Evolutionary conservation across 148 eudicot species (phyloP).

Genomic region (Salicornia ramosissima): DNA sequence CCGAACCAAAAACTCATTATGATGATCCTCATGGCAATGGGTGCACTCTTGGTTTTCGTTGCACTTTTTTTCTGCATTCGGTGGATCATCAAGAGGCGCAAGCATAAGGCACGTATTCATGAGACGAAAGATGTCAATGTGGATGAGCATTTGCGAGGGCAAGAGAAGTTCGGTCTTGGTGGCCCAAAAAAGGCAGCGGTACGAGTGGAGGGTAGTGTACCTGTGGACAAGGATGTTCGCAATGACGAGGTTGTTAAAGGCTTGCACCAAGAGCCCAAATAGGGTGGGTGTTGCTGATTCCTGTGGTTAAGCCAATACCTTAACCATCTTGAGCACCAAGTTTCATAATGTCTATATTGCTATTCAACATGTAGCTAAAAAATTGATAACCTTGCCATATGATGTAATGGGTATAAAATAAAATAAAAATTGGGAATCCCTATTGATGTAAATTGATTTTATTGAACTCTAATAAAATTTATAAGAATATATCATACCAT

Average conservation of each 20-base stretch:
- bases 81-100: conserved; percentile 22
- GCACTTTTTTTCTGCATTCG: conserved; percentile 23
- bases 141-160: conserved; percentile 35
- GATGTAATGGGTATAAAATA: too few relatives aligned
- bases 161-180: conserved; percentile 31
- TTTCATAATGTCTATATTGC: too few relatives aligned
- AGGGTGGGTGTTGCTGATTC: too few relatives aligned
- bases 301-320: too few relatives aligned
- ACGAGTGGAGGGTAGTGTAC: conserved; percentile 31
- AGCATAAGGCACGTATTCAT: conserved; percentile 18
- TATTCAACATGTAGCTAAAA: too few relatives aligned
- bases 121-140: conserved; percentile 30
- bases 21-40: conserved; percentile 28
- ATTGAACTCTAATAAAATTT: too few relatives aligned
- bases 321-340: too few relatives aligned
- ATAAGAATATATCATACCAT: too few relatives aligned
- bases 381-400: too few relatives aligned
- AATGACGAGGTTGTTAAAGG: conserved; percentile 25
- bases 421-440: too few relatives aligned
- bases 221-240: conserved; percentile 21
- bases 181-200: conserved; percentile 26
- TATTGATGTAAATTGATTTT: too few relatives aligned
- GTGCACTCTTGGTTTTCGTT: conserved; percentile 25
- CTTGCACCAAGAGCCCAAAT: neutral
- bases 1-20: conserved; percentile 26